A percentile compares a stretch with the other conserved stretches of the same genome.
Conservation (phyloP, 2,329 filamentous ascomycete species). For the Phoma sp. region DNA sequence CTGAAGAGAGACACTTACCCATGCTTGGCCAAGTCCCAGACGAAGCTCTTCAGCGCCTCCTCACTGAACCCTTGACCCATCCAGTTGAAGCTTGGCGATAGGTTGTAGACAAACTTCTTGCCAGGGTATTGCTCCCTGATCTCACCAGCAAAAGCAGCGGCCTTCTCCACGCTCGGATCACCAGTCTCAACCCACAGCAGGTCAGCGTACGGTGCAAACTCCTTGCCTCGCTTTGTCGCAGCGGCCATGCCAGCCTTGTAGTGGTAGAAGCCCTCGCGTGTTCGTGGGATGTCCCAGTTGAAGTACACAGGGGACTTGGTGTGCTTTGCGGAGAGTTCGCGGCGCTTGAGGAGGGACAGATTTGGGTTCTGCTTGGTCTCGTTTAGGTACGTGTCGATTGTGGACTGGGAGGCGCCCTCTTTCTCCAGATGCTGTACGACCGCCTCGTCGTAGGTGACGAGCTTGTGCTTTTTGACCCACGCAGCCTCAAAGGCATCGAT, state of each 20-base stretch:
- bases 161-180: constrained; percentile 81
- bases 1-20: constrained; percentile 68
- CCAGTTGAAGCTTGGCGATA: constrained; percentile 98
- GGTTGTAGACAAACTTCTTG: constrained; percentile 95
- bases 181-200: constrained; percentile 97
- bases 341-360: constrained; percentile 78
- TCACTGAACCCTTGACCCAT: constrained; percentile 91
- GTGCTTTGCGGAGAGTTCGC: constrained; percentile 72
- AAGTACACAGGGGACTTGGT: constrained; percentile 76
- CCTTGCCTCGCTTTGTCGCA: constrained; percentile 90
- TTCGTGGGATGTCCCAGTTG: constrained; percentile 90
- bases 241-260: constrained; percentile 83
- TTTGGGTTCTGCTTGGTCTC: constrained; percentile 69
- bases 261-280: constrained; percentile 92
- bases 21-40: constrained; percentile 94
- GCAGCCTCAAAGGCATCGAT: constrained; percentile 85
- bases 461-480: constrained; percentile 85
- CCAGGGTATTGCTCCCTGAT: constrained; percentile 74
- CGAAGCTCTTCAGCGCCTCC: constrained; percentile 82
- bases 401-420: constrained; percentile 68
- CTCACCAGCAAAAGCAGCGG: constrained; percentile 74
- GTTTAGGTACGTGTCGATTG: constrained; percentile 71
- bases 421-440: constrained; percentile 75
- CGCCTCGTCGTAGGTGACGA: constrained; percentile 92
- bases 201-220: constrained; percentile 90